Percentiles rank a stretch among this genome's conserved stretches.
phyloP scores from a whole-genome alignment of 225 moss, liverwort and hornwort species.

The Pseudoscleropodium purum region DNA sequence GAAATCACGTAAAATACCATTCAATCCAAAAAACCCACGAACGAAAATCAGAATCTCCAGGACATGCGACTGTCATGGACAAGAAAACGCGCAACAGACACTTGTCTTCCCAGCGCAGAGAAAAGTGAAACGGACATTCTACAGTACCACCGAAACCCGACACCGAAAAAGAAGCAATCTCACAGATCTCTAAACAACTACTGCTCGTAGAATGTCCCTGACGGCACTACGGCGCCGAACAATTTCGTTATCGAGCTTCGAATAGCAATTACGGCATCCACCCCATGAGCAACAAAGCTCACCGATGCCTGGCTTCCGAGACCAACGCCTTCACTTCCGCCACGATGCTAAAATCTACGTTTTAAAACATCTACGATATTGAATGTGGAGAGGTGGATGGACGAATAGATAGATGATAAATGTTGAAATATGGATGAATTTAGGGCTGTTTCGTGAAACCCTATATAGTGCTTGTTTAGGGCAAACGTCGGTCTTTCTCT shows the following conservation, averaged over 20 bases:
- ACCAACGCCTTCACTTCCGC: background rate
- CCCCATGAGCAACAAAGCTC: background rate
- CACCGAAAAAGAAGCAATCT: background rate
- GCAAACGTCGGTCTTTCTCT: fast-evolving
- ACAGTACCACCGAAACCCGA: background rate
- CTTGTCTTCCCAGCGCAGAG: background rate
- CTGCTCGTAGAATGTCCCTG: background rate
- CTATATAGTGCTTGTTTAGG: background rate
- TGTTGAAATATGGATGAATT: background rate
- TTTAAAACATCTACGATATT: background rate
- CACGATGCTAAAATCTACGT: background rate
- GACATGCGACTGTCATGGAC: background rate
- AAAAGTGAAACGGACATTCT: background rate
- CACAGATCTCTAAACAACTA: background rate
- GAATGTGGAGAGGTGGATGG: background rate
- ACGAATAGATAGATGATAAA: background rate
- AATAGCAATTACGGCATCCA: background rate
- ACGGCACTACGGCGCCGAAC: too few relatives aligned
- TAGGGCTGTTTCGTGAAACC: background rate
- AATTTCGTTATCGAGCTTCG: background rate
- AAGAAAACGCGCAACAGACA: background rate
- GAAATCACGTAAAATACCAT: background rate
- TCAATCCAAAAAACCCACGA: background rate
- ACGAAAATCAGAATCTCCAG: background rate
- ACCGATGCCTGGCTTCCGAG: background rate